These are phyloP conservation scores for Taphrina flavorubra DNA, from an alignment of 1,139 yeast genomes.

Conservation along the genomic window DNA sequence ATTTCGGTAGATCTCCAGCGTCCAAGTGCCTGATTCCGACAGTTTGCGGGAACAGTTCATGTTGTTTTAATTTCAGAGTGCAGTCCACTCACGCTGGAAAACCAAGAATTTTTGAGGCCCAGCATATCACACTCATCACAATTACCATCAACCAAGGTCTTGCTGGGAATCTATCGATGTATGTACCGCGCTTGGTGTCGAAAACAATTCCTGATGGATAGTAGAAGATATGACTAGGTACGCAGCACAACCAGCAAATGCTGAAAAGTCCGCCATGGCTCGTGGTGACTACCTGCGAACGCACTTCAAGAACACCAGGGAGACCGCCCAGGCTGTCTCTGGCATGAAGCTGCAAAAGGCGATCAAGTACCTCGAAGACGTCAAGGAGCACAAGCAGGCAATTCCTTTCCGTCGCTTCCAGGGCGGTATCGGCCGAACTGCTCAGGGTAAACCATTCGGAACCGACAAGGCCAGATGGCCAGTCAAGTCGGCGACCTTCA, in stretches of 20 bases:
- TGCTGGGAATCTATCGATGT: slow-evolving; percentile 30
- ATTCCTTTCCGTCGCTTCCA: slow-evolving; percentile 99
- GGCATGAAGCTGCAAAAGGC: slow-evolving; percentile 99
- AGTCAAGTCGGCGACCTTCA: slow-evolving; percentile 94
- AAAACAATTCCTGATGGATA: slow-evolving; percentile 19
- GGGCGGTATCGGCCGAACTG: slow-evolving; percentile 97
- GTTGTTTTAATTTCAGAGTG: slow-evolving; percentile 15
- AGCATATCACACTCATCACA: neutral
- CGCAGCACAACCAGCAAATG: slow-evolving; percentile 64
- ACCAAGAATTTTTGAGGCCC: slow-evolving; percentile 7
- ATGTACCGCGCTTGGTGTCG: slow-evolving; percentile 33
- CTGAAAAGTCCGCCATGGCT: slow-evolving; percentile 99
- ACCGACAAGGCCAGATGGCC: slow-evolving; percentile 99
- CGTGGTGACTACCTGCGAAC: slow-evolving; percentile 99
- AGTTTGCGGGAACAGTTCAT: slow-evolving; percentile 5
- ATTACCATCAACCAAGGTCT: slow-evolving; percentile 23
- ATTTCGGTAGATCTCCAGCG: too few relatives aligned
- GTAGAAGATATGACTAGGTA: slow-evolving; percentile 38
- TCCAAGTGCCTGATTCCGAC: too few relatives aligned
- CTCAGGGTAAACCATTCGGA: slow-evolving; percentile 99
- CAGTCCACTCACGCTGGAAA: slow-evolving; percentile 7
- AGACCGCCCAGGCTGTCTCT: slow-evolving; percentile 96
- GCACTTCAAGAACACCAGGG: slow-evolving; percentile 99
- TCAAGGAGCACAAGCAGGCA: slow-evolving; percentile 98
- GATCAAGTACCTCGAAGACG: slow-evolving; percentile 94